A percentile compares a stretch with the other conserved stretches of the same genome.
phyloP scores from a whole-genome alignment of 164 flowering plant genomes.

The Cinnamomum micranthum region DNA sequence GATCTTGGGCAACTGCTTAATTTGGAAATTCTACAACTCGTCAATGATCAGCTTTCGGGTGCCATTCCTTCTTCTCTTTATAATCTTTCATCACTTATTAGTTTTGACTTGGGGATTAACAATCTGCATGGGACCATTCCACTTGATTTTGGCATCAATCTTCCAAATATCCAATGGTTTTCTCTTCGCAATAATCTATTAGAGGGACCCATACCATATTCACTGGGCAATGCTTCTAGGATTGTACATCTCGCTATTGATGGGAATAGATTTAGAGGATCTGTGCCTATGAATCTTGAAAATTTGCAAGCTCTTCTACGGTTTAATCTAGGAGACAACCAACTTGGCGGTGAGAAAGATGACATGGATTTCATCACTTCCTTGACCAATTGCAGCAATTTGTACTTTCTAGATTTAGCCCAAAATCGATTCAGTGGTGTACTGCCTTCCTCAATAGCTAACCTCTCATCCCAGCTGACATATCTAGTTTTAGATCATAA shows the following conservation, averaged over 20 bases:
- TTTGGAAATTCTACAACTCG: neutral
- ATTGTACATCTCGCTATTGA: constrained; percentile 26
- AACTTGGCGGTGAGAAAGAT: neutral
- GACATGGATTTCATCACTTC: constrained; percentile 16
- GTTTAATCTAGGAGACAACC: neutral
- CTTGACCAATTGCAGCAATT: neutral
- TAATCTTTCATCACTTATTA: neutral
- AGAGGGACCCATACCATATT: too few relatives aligned
- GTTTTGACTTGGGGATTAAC: neutral
- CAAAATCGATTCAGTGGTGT: neutral
- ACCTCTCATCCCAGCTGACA: constrained; percentile 14
- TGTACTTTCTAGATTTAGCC: neutral
- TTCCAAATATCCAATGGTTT: constrained; percentile 20
- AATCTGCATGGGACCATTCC: constrained; percentile 23
- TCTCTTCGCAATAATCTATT: too few relatives aligned
- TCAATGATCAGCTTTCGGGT: neutral
- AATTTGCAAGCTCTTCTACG: neutral
- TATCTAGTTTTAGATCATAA: neutral
- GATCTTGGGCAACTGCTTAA: neutral
- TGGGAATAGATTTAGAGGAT: constrained; percentile 19
- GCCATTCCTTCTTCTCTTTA: neutral
- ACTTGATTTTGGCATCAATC: constrained; percentile 12
- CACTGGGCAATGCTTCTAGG: constrained; percentile 34
- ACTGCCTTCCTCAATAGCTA: constrained; percentile 18
- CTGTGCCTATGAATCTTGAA: neutral